Evolutionary conservation across 352 stramenopile genomes (phyloP).

Genomic region (Phytophthora hibernalis): DNA sequence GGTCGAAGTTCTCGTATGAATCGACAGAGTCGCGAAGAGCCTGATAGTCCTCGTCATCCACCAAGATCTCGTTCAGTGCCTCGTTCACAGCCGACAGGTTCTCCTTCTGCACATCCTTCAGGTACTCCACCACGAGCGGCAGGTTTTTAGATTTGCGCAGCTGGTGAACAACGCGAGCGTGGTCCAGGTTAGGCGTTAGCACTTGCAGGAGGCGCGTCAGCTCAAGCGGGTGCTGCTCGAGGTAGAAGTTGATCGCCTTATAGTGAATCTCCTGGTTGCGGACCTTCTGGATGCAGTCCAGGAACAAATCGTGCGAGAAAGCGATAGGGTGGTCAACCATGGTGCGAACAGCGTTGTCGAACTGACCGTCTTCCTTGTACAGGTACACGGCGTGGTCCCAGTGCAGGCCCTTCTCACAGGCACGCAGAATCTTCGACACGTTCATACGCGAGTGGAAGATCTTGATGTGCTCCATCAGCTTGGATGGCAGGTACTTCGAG

Average conservation of each 20-base stretch:
- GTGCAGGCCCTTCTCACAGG: slow-evolving; percentile 98
- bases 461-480: slow-evolving; percentile 99
- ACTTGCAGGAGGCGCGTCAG: slow-evolving; percentile 98
- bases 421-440: slow-evolving; percentile 96
- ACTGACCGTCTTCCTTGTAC: slow-evolving; percentile 99
- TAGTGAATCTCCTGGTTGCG: slow-evolving; percentile 99
- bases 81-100: slow-evolving; percentile 99
- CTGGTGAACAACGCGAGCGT: slow-evolving; percentile 98
- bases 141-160: slow-evolving; percentile 97
- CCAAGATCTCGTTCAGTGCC: slow-evolving; percentile 97
- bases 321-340: slow-evolving; percentile 99
- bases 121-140: slow-evolving; percentile 96
- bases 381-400: slow-evolving; percentile 99
- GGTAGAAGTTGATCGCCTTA: slow-evolving; percentile 99
- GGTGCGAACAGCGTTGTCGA: slow-evolving; percentile 98
- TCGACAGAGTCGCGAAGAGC: slow-evolving; percentile 97
- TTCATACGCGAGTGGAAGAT: slow-evolving; percentile 99
- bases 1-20: slow-evolving; percentile 99
- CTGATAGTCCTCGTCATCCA: slow-evolving; percentile 99
- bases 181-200: slow-evolving; percentile 98
- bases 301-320: slow-evolving; percentile 99
- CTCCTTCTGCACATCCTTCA: slow-evolving; percentile 99
- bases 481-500: slow-evolving; percentile 99
- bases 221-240: slow-evolving; percentile 97
- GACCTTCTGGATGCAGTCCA: slow-evolving; percentile 99